Evolutionary conservation across 139 green algal genomes (phyloP), one percentile per base, ranked within the genome.

Genomic region (Volvox africanus): DNA sequence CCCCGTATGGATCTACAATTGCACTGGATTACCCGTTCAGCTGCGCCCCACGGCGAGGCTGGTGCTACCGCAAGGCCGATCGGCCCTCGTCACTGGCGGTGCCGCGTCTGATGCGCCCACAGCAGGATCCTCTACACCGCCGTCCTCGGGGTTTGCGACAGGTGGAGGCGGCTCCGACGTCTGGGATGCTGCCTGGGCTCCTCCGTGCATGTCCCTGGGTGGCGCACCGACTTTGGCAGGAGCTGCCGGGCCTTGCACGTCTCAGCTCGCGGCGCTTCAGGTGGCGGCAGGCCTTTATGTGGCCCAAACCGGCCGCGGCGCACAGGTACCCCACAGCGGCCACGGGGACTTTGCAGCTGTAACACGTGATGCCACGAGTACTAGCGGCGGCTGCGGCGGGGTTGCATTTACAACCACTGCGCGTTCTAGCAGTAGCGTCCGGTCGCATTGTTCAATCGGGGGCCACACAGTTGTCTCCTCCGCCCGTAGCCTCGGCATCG

Each of bases 1-100:
- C 82, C 80, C 87, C 2, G 85, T 97, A n/a, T 97, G 96, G 96
- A 91, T 98, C 67, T 97, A 96, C 95, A 98, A 98, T 93, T 96
- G 93, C 89, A 95, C 93, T 0, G 96, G 95, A 1, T 55, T 96
- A 76, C 95, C 96, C 0, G 69, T 97, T n/a, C 91, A 93, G 37
- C 90, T 97, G 67, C 88, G 88, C 16, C 82, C 77, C 22, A 80
- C 81, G 17, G 55, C 44, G 19, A 28, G 68, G 12, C 77, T 86
- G 26, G 24, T 73, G 78, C 26, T 65, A 37, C 36, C 17, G 33
- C 76, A 20, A 20, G 76, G 76, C 13, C 33, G 55, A 24, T 21
- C 71, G 26, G 71, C 71, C 71, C 71, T 21, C 26, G 22, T 79
- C 71, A 32, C 55, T 68, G 78, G 36, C 20, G 71, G 26, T 30